phyloP scores from a whole-genome alignment of 2,329 filamentous ascomycete genomes.

The Beauveria sp. region DNA sequence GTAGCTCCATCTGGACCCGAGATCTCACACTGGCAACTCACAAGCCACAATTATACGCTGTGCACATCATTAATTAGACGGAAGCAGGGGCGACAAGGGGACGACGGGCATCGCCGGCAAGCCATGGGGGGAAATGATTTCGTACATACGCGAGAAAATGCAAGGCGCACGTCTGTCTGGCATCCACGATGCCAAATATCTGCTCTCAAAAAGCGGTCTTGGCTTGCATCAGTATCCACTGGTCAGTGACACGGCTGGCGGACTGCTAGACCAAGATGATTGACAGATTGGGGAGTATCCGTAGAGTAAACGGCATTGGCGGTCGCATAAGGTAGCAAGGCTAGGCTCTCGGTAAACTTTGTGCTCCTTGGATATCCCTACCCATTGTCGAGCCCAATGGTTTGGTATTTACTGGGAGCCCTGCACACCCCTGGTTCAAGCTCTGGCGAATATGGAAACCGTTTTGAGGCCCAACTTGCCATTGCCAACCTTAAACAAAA shows the following conservation, averaged over 20 bases:
- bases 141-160: slow-evolving; percentile 3
- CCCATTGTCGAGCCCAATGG: neutral
- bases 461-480: slow-evolving; percentile 7
- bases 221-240: slow-evolving; percentile 7
- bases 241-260: neutral
- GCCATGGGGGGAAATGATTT: slow-evolving; percentile 2
- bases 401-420: neutral
- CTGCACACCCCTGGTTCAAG: neutral
- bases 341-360: neutral
- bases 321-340: neutral
- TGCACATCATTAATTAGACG: slow-evolving; percentile 7
- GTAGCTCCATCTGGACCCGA: slow-evolving; percentile 9
- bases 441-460: neutral
- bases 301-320: neutral
- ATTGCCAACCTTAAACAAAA: neutral
- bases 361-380: neutral
- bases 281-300: neutral
- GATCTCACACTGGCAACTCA: slow-evolving; percentile 6
- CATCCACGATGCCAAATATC: slow-evolving; percentile 7
- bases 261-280: neutral
- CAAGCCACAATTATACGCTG: slow-evolving; percentile 7
- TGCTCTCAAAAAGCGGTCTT: slow-evolving; percentile 6
- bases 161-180: slow-evolving; percentile 6
- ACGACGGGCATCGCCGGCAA: neutral
- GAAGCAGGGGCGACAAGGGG: neutral